Evolutionary conservation across 371 early-diverging fungal species (phyloP), one percentile per base, ranked within the genome.

Genomic region (Mucor ambiguus): DNA sequence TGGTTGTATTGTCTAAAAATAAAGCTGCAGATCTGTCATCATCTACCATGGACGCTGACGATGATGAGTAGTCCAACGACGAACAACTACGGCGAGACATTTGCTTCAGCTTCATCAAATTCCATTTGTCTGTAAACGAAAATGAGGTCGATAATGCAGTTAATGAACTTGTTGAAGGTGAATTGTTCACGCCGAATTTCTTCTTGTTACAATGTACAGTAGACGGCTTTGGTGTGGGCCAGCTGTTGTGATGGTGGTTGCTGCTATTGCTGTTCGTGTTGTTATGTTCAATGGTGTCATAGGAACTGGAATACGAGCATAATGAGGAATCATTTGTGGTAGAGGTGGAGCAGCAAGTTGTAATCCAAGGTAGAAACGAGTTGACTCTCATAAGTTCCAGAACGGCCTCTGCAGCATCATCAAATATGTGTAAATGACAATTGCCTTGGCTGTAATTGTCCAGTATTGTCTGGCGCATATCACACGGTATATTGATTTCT

Each of bases 401-500:
- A 10, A 80, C 73, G 22, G 79, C 75, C 41, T 80, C 74, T 9
- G 72, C 66, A 52, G 83, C 80, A 20, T 66, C 65, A 26, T 65
- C 58, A 63, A 82, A 82, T 9, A 82, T 30, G 24, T 61, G 60
- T 26, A 72, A 72, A 43, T 76, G 74, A 33, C 63, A 72, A 18
- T 74, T 60, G 22, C 68, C 55, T 3, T 56, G 56, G 24, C 61
- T 44, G 33, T 75, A 72, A 18, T 64, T 59, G n/a, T 75, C 68
- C 26, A 82, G 62, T 32, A 82, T 82, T 2, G 68, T 24, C 35
- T 77, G 73, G 49, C 83, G 68, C 74, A 82, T 82, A 30, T 80
- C 80, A 52, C 80, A 82, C 20, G 80, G 83, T 41, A 82, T 82
- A 55, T 82, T 82, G 65, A 82, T 82, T 59, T 82, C 83, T 62